phyloP scores from a whole-genome alignment of 2,329 filamentous ascomycete species.

The Cordyceps fumosorosea region DNA sequence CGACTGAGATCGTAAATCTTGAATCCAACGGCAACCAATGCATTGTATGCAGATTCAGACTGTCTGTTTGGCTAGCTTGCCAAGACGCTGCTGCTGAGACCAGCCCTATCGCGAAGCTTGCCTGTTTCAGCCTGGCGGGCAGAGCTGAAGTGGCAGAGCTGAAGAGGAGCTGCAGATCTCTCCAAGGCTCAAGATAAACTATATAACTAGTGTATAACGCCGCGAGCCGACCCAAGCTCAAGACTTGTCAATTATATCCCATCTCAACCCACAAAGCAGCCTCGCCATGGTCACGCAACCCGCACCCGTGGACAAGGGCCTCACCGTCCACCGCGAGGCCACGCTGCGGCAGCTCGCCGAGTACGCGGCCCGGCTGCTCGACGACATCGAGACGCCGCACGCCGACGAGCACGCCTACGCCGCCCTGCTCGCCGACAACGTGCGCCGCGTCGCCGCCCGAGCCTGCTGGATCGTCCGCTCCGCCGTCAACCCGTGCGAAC shows the following conservation, averaged over 20 bases:
- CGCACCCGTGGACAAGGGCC: background rate
- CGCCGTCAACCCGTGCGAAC: background rate
- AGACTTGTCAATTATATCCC: background rate
- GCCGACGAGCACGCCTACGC: conserved; percentile 5
- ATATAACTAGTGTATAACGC: background rate
- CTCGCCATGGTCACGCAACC: conserved; percentile 3
- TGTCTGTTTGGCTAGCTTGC: background rate
- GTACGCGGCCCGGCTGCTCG: background rate
- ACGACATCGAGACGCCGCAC: background rate
- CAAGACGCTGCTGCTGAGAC: no score
- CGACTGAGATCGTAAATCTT: background rate
- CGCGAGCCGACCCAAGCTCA: background rate
- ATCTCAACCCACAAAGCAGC: background rate
- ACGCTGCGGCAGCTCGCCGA: conserved; percentile 4
- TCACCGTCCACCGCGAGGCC: conserved; percentile 7
- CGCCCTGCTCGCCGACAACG: conserved; percentile 2
- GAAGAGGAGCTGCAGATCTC: background rate
- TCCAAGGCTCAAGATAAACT: no score
- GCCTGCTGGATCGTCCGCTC: background rate
- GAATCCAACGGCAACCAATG: background rate
- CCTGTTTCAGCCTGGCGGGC: conserved; percentile 5
- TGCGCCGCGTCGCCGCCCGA: background rate
- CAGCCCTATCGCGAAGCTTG: background rate
- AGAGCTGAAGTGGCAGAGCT: conserved; percentile 4
- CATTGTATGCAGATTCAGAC: background rate